phyloP scores from a whole-genome alignment of 371 early-diverging fungal genomes.

The Catenaria anguillulae region DNA sequence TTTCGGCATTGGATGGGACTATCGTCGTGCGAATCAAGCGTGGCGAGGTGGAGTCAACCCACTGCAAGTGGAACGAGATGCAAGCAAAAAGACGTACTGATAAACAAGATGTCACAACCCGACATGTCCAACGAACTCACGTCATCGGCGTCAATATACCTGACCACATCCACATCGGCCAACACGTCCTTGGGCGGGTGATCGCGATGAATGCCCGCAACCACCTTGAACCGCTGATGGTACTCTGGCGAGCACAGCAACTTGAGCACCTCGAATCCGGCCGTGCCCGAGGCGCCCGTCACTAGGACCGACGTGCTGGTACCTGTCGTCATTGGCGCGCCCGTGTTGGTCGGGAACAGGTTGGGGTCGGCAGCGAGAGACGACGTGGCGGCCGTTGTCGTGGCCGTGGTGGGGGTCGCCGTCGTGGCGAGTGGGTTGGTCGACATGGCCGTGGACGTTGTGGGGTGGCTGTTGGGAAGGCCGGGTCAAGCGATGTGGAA shows the following conservation, averaged over 20 bases:
- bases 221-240: not conserved
- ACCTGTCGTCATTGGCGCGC: not conserved
- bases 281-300: conserved; percentile 6
- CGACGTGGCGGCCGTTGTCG: not conserved
- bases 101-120: not conserved
- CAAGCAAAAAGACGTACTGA: not conserved
- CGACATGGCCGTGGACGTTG: not conserved
- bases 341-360: not conserved
- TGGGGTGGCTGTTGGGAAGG: too few species aligned
- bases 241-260: not conserved
- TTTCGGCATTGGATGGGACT: conserved; percentile 7
- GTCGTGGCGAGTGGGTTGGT: not conserved
- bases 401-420: not conserved
- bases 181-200: not conserved
- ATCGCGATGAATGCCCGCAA: not conserved
- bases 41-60: not conserved
- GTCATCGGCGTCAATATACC: not conserved
- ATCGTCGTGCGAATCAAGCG: not conserved
- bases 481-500: too few species aligned
- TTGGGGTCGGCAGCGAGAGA: not conserved
- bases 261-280: not conserved
- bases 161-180: not conserved
- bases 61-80: not conserved
- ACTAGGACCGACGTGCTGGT: not conserved
- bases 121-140: not conserved